Conservation (phyloP, 2,329 filamentous ascomycete genomes). For the Arthrinium puccinioides region DNA sequence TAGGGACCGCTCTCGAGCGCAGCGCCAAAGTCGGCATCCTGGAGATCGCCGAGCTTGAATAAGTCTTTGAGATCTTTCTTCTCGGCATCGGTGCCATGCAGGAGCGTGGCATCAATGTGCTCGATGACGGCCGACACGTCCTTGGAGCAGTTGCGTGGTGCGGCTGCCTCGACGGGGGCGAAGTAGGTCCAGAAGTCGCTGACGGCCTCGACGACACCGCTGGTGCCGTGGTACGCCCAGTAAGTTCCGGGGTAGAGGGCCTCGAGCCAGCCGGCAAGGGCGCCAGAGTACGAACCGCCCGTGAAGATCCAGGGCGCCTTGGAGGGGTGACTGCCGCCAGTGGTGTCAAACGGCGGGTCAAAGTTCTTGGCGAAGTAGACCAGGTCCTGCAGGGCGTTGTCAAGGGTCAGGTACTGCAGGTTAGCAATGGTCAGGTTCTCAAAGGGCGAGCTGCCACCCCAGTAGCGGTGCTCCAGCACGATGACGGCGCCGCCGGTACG, state of each 20-base stretch:
- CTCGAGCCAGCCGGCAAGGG: constrained; percentile 45
- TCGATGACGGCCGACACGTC: constrained; percentile 44
- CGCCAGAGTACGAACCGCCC: constrained; percentile 50
- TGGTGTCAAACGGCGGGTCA: constrained; percentile 40
- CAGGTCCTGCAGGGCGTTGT: constrained; percentile 32
- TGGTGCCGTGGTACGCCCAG: constrained; percentile 51
- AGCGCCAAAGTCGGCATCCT: constrained; percentile 39
- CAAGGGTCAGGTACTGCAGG: constrained; percentile 30
- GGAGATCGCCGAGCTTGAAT: constrained; percentile 39
- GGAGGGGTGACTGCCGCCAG: constrained; percentile 35
- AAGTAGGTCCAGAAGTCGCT: constrained; percentile 50
- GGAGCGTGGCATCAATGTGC: constrained; percentile 40
- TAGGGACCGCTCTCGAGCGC: constrained; percentile 49
- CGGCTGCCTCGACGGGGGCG: constrained; percentile 42
- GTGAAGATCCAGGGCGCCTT: constrained; percentile 47
- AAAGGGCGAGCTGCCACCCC: constrained; percentile 31
- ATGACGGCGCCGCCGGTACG: constrained; percentile 31
- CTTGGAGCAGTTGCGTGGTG: constrained; percentile 47
- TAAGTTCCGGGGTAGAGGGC: constrained; percentile 45
- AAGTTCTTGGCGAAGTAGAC: constrained; percentile 35
- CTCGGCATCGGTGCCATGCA: constrained; percentile 27
- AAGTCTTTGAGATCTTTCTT: constrained; percentile 38
- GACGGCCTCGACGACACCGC: constrained; percentile 46
- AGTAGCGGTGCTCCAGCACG: constrained; percentile 35
- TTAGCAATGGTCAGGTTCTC: constrained; percentile 26